Evolutionary conservation across 257 asterid genomes (phyloP).

Genomic region (Fraxinus pennsylvanica): DNA sequence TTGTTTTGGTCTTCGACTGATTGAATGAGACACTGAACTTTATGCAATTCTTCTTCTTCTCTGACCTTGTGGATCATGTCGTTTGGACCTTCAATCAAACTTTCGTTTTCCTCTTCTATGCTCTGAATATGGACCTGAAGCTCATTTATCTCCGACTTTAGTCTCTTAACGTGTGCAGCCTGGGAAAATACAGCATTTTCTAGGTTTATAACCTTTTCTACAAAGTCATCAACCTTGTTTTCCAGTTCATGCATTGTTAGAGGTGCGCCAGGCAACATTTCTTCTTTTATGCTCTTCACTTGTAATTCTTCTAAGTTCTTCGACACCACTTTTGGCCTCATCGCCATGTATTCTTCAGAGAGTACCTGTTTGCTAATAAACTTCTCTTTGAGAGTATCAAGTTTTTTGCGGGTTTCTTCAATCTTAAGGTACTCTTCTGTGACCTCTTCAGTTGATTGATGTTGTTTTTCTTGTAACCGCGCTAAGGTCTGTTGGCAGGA

Average conservation of each 20-base stretch:
- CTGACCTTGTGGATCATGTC: slow-evolving; percentile 35
- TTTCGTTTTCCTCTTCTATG: slow-evolving; percentile 36
- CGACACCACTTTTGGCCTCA: slow-evolving; percentile 1
- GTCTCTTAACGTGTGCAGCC: slow-evolving; percentile 38
- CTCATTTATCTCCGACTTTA: slow-evolving; percentile 39
- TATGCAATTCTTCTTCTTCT: slow-evolving; percentile 40
- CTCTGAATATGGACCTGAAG: slow-evolving; percentile 34
- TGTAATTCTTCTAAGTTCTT: slow-evolving; percentile 17
- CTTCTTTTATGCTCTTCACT: slow-evolving; percentile 29
- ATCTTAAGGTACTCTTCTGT: slow-evolving; percentile 31
- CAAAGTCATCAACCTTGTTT: slow-evolving; percentile 50
- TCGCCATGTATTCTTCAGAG: slow-evolving; percentile 18
- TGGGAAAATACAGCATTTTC: slow-evolving; percentile 39
- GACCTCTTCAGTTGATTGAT: slow-evolving; percentile 33
- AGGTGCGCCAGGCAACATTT: slow-evolving; percentile 26
- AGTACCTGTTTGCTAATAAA: slow-evolving; percentile 18
- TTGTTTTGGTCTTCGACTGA: slow-evolving; percentile 22
- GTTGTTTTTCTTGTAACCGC: slow-evolving; percentile 34
- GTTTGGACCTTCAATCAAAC: slow-evolving; percentile 28
- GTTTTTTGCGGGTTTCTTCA: slow-evolving; percentile 34
- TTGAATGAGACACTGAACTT: slow-evolving; percentile 34
- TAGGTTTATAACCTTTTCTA: slow-evolving; percentile 40
- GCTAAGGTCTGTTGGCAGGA: slow-evolving; percentile 46
- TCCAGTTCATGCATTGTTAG: slow-evolving; percentile 39
- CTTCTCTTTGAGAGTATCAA: slow-evolving; percentile 31